A percentile compares a stretch with the other conserved stretches of the same genome.
Conservation (phyloP, 495 filamentous ascomycete species). For the Baudoinia panamericana region DNA sequence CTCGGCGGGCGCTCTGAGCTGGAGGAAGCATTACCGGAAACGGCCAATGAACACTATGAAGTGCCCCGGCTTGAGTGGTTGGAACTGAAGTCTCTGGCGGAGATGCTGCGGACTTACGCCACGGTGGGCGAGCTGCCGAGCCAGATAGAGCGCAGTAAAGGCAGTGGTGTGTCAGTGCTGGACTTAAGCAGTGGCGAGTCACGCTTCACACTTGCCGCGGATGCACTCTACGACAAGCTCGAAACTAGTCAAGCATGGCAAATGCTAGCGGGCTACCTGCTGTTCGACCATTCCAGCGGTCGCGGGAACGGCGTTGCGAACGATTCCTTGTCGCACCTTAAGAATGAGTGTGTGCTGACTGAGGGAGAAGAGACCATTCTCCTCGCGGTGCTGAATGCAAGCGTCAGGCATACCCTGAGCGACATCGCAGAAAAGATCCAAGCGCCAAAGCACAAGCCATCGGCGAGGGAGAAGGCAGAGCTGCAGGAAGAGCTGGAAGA, state of each 20-base stretch:
- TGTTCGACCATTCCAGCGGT: conserved; percentile 72
- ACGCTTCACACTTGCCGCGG: conserved; percentile 69
- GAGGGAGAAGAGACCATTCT: conserved; percentile 73
- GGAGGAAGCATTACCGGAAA: conserved; percentile 49
- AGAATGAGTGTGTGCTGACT: conserved; percentile 53
- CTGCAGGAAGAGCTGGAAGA: conserved; percentile 55
- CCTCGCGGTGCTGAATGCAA: conserved; percentile 69
- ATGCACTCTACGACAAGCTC: conserved; percentile 70
- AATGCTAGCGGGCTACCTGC: conserved; percentile 70
- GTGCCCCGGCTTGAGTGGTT: conserved; percentile 72
- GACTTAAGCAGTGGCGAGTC: conserved; percentile 53
- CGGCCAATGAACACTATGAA: conserved; percentile 54
- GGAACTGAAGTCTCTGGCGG: conserved; percentile 75
- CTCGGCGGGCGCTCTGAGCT: conserved; percentile 68
- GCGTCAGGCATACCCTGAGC: conserved; percentile 54
- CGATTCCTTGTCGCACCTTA: conserved; percentile 44
- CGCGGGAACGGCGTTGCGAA: conserved; percentile 37
- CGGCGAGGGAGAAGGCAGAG: conserved; percentile 46
- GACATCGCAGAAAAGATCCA: conserved; percentile 33
- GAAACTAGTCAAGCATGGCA: conserved; percentile 76
- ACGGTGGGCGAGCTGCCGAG: conserved; percentile 30
- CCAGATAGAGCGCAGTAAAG: conserved; percentile 25
- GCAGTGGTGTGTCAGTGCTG: conserved; percentile 31
- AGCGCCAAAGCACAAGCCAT: conserved; percentile 27
- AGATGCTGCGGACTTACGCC: conserved; percentile 71